Evolutionary conservation across 768 basidiomycete species (phyloP).

Genomic region (Mycena epipterygia): DNA sequence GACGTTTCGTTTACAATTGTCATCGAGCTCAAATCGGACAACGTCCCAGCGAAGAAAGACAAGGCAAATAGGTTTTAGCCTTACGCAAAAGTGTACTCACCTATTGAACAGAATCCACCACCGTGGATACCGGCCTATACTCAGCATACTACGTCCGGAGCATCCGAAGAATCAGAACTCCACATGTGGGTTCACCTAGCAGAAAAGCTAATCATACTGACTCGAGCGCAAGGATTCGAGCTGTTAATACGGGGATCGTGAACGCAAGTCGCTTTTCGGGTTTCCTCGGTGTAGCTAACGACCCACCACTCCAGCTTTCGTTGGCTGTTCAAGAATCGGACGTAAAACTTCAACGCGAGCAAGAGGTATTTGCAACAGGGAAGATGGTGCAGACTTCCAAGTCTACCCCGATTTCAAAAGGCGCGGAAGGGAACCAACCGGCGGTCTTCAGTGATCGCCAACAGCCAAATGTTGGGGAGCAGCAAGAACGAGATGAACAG

Average conservation of each 20-base stretch:
- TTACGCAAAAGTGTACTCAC: not conserved
- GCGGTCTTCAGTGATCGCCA: not conserved
- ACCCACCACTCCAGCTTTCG: slow-evolving; percentile 64
- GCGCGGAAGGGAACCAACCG: not conserved
- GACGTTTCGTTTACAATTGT: slow-evolving; percentile 86
- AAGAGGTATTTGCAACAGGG: slow-evolving; percentile 14
- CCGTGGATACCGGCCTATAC: slow-evolving; percentile 85
- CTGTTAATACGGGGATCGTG: slow-evolving; percentile 87
- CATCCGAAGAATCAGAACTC: slow-evolving; percentile 75
- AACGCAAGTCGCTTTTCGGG: slow-evolving; percentile 62
- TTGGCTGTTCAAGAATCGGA: slow-evolving; percentile 86
- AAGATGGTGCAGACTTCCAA: not conserved
- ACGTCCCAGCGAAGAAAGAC: slow-evolving; percentile 64
- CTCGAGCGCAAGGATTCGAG: slow-evolving; percentile 59
- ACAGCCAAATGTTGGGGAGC: not conserved
- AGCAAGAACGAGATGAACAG: not conserved
- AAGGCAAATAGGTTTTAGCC: slow-evolving; percentile 50
- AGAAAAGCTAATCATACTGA: not conserved
- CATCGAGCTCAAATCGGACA: slow-evolving; percentile 83
- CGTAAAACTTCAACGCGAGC: slow-evolving; percentile 67
- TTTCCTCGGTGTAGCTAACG: not conserved
- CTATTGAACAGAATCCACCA: slow-evolving; percentile 66
- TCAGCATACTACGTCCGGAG: slow-evolving; percentile 77
- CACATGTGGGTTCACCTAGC: slow-evolving; percentile 56
- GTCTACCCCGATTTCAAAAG: not conserved